Percentiles rank a stretch among this genome's conserved stretches.
phyloP scores from a whole-genome alignment of 2,329 filamentous ascomycete genomes.

The Emydomyces testavorans region DNA sequence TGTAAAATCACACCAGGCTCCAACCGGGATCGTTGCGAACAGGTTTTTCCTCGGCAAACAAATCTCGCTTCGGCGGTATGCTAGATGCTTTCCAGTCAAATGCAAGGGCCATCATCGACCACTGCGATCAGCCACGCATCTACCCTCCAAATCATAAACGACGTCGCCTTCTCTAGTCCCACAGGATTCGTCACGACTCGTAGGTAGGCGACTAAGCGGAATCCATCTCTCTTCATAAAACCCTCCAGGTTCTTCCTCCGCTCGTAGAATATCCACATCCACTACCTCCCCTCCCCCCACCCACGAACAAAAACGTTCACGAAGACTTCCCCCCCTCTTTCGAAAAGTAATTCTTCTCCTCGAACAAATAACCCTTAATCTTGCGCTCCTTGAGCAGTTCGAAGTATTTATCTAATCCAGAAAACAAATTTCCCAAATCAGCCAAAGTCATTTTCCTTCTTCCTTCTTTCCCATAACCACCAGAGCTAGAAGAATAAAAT shows the following conservation, averaged over 20 bases:
- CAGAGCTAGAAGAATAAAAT: neutral
- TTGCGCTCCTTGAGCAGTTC: constrained; percentile 52
- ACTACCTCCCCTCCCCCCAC: neutral
- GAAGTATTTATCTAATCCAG: constrained; percentile 52
- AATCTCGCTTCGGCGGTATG: neutral
- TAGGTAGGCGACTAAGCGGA: neutral
- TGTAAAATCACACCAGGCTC: neutral
- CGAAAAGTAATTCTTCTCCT: constrained; percentile 50
- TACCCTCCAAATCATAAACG: neutral
- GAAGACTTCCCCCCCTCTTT: constrained; percentile 8
- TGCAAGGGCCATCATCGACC: no score
- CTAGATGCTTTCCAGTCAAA: no score
- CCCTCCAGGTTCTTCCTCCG: neutral
- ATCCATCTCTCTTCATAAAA: constrained; percentile 2
- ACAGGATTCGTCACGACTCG: neutral
- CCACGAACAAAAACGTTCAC: neutral
- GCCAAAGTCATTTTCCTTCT: no score
- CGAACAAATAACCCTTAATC: constrained; percentile 52
- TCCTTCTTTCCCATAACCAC: neutral
- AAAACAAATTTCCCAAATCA: no score
- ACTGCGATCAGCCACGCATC: no score
- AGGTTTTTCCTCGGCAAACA: neutral
- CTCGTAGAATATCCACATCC: constrained; percentile 1
- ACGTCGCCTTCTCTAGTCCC: neutral
- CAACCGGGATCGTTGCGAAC: neutral